Conservation (phyloP, 495 filamentous ascomycete species). For the Aspergillus bridgeri region DNA sequence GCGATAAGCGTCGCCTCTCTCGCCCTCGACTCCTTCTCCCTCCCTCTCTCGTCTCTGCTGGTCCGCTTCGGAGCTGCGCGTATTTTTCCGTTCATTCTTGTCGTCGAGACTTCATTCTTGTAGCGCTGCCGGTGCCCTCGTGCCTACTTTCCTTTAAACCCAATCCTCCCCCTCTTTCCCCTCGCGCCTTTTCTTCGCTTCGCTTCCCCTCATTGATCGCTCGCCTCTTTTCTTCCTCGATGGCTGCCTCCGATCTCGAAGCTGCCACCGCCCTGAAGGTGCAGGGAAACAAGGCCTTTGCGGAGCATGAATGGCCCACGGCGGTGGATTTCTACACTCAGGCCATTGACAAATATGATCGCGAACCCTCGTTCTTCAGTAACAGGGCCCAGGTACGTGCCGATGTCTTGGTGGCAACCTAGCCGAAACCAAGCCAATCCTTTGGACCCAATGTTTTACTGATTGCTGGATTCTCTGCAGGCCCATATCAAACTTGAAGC, state of each 20-base stretch:
- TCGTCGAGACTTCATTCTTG: neutral
- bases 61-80: neutral
- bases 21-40: neutral
- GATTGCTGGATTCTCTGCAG: slow-evolving; percentile 43
- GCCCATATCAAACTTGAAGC: slow-evolving; percentile 93
- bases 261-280: slow-evolving; percentile 81
- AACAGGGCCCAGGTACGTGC: slow-evolving; percentile 84
- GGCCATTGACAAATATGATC: slow-evolving; percentile 82
- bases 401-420: slow-evolving; percentile 1
- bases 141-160: slow-evolving; percentile 28
- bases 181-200: slow-evolving; percentile 8
- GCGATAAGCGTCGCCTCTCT: slow-evolving; percentile 1
- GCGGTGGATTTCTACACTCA: slow-evolving; percentile 85
- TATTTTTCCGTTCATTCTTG: slow-evolving; percentile 3
- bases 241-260: slow-evolving; percentile 53
- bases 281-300: slow-evolving; percentile 91
- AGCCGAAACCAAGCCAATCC: neutral
- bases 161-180: slow-evolving; percentile 6
- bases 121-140: slow-evolving; percentile 27
- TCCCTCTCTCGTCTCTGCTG: slow-evolving; percentile 1
- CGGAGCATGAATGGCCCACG: slow-evolving; percentile 77
- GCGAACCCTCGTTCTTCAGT: slow-evolving; percentile 84
- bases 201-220: neutral
- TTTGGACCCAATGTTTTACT: neutral
- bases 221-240: slow-evolving; percentile 25